These are phyloP conservation scores for Amanita inopinata DNA, from an alignment of 768 basidiomycete genomes.

Conservation along the genomic window DNA sequence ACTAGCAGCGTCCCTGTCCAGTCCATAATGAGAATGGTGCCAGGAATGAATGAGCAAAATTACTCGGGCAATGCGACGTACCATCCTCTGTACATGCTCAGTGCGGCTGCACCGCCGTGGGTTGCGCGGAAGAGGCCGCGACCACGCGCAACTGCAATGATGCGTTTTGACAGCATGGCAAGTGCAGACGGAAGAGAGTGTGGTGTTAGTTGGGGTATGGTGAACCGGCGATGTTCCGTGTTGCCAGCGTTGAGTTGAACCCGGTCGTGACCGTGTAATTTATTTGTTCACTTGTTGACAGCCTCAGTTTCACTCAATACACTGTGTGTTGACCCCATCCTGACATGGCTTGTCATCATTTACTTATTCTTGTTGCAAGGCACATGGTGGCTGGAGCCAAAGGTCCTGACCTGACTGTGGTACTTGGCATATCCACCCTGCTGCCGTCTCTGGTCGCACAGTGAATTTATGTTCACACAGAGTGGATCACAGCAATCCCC, in stretches of 20 bases:
- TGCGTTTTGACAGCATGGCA: conserved; percentile 60
- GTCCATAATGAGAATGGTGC: conserved; percentile 9
- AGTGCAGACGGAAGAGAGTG: neutral
- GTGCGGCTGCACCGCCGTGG: conserved; percentile 21
- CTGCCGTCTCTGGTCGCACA: neutral
- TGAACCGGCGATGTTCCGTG: neutral
- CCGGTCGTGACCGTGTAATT: conserved; percentile 8
- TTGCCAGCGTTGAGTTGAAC: neutral
- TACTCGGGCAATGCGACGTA: conserved; percentile 18
- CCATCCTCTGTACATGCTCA: conserved; percentile 37
- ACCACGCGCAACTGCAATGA: conserved; percentile 55
- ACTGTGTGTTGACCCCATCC: too few relatives aligned
- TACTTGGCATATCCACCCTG: neutral
- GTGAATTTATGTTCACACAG: neutral
- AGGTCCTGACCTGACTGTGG: too few relatives aligned
- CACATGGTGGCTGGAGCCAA: too few relatives aligned
- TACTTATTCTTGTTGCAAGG: too few relatives aligned
- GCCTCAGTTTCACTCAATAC: too few relatives aligned
- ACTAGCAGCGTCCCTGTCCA: conserved; percentile 38
- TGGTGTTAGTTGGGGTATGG: neutral
- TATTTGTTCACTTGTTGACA: conserved; percentile 3
- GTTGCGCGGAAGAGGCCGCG: conserved; percentile 37
- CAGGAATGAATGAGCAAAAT: conserved; percentile 8
- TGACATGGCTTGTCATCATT: too few relatives aligned
- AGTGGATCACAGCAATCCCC: too few relatives aligned